phyloP scores from a whole-genome alignment of 2,329 filamentous ascomycete species.

The Ceratocystis harringtonii region DNA sequence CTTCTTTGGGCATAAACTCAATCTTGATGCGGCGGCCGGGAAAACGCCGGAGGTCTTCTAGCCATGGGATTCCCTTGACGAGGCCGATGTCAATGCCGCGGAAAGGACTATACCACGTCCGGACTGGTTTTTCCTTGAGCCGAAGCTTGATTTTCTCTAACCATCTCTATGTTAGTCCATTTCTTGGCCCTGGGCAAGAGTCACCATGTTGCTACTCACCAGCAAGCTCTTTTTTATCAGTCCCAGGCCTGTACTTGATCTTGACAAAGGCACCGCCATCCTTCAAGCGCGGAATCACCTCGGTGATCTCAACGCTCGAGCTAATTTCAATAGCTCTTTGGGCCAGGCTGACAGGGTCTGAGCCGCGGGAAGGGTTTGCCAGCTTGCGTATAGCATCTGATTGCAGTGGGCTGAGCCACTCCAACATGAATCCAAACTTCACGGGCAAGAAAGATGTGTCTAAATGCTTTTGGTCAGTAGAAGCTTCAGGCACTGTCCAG shows the following conservation, averaged over 20 bases:
- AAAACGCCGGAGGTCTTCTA: constrained; percentile 77
- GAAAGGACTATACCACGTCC: constrained; percentile 83
- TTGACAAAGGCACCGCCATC: constrained; percentile 93
- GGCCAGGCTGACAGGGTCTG: constrained; percentile 40
- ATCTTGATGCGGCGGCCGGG: constrained; percentile 63
- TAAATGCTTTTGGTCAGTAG: neutral
- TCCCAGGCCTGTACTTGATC: constrained; percentile 40
- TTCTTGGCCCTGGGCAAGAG: neutral
- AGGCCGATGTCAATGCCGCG: constrained; percentile 52
- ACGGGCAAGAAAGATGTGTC: constrained; percentile 16
- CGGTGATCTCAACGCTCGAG: constrained; percentile 53
- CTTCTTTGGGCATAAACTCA: constrained; percentile 61
- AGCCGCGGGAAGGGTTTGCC: constrained; percentile 35
- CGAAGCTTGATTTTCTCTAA: constrained; percentile 42
- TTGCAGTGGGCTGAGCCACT: constrained; percentile 15
- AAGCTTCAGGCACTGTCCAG: neutral
- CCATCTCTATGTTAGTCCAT: neutral
- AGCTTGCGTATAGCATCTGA: constrained; percentile 26
- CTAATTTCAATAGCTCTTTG: constrained; percentile 48
- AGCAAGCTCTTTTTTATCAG: constrained; percentile 31
- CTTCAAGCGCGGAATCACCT: constrained; percentile 70
- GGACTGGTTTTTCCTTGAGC: constrained; percentile 55
- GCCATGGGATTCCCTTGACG: constrained; percentile 77
- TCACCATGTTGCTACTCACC: constrained; percentile 21
- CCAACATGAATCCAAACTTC: constrained; percentile 10